Conservation (phyloP, 1,284 basidiomycete genomes). For the Cryptococcus depauperatus region DNA sequence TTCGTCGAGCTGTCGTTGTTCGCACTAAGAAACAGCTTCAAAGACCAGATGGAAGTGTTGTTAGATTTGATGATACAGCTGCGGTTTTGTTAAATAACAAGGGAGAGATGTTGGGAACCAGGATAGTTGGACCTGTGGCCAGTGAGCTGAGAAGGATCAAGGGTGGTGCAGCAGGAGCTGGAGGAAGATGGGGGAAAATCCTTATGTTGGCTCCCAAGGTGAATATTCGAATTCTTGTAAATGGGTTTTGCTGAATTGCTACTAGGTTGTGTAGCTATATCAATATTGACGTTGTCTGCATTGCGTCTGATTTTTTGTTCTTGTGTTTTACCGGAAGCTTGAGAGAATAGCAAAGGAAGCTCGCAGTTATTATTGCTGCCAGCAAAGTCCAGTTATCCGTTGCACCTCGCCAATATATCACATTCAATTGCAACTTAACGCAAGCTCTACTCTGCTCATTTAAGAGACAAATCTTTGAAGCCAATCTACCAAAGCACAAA, state of each 20-base stretch:
- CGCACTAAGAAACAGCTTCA: conserved; percentile 54
- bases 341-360: too few relatives aligned
- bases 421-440: too few relatives aligned
- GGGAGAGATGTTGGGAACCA: conserved; percentile 89
- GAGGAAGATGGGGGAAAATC: conserved; percentile 79
- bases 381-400: too few relatives aligned
- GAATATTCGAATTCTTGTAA: conserved; percentile 8
- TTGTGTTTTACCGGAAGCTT: too few relatives aligned
- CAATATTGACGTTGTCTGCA: too few relatives aligned
- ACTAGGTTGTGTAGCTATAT: neutral
- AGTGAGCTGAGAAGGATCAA: conserved; percentile 62
- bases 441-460: too few relatives aligned
- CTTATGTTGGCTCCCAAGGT: conserved; percentile 88
- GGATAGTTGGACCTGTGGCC: conserved; percentile 88
- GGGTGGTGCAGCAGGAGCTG: conserved; percentile 54
- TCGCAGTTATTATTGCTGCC: too few relatives aligned
- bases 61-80: conserved; percentile 92
- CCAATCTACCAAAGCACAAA: too few relatives aligned
- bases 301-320: too few relatives aligned
- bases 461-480: too few relatives aligned
- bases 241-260: neutral
- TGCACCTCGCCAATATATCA: too few relatives aligned
- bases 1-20: conserved; percentile 89
- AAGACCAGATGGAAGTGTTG: conserved; percentile 38
- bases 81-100: conserved; percentile 94